Evolutionary conservation across 2,329 filamentous ascomycete genomes (phyloP), one percentile per base, ranked within the genome.

Genomic region (Aspergillus arachidicola): DNA sequence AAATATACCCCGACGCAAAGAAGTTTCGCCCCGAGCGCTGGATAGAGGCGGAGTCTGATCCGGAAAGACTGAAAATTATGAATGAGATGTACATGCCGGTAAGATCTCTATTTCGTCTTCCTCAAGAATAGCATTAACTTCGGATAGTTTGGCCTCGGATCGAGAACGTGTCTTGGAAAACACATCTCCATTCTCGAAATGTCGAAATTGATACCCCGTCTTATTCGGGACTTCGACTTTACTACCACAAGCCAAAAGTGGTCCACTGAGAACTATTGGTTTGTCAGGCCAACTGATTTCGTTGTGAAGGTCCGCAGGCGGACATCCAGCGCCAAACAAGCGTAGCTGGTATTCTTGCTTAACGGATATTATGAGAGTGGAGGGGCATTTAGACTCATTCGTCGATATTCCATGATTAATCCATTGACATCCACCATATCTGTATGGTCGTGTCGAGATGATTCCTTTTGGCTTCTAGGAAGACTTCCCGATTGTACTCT

Each of bases 11-110:
- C 0, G 77, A 83, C 56, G 79, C 81, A 1, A 71, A 75, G 9
- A 54, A 68, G 0, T 86, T 83, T 66, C 71, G 76, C 12, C 84
- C 84, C 0, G 80, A 82, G 60, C 71, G 81, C n/a, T 83, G 81
- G 81, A 65, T 82, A 3, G 78, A 81, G 61, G 69, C 71, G 14
- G 76, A 78, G 43, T 63, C 48, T 19, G 65, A 73, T 30, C 72
- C 72, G 3, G 73, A 73, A 19, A 69, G 59, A 28, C 58, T 77
- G 59, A 76, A 72, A 63, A 60, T 64, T 3, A 76, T 78, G 76
- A 76, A 78, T 43, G 71, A 76, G 58, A 72, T 73, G 69, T 79
- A 77, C 59, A 77, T 81, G 71, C 77, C 78, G 23, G 77, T 79
- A 65, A 68, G 77, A 72, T 28, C 5, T 30, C 26, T 23, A 14